These are phyloP conservation scores for Glonium stellatum DNA, from an alignment of 495 filamentous ascomycete genomes.

Conservation along the genomic window DNA sequence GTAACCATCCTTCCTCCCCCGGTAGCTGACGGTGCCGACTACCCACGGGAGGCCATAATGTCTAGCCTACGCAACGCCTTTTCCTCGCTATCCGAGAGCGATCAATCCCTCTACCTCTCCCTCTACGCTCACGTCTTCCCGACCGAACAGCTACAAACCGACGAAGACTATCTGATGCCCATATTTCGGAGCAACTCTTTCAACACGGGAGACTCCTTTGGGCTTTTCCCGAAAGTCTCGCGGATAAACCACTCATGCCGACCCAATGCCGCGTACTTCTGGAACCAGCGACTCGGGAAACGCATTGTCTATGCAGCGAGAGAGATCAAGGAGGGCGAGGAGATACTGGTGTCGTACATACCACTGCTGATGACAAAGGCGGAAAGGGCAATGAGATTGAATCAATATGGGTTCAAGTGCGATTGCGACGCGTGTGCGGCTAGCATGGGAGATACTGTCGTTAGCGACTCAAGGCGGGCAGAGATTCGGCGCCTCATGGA, in stretches of 20 bases:
- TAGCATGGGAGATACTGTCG: background rate
- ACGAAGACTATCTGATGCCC: slow-evolving; percentile 1
- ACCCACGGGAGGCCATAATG: slow-evolving; percentile 1
- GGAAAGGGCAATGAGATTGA: slow-evolving; percentile 10
- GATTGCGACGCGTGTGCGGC: slow-evolving; percentile 14
- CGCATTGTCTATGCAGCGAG: slow-evolving; percentile 15
- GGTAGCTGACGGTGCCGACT: slow-evolving; percentile 6
- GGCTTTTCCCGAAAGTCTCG: slow-evolving; percentile 16
- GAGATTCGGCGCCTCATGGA: slow-evolving; percentile 10
- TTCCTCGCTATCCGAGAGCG: background rate
- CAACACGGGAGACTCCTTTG: slow-evolving; percentile 13
- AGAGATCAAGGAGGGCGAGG: slow-evolving; percentile 16
- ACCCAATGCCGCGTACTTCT: slow-evolving; percentile 18
- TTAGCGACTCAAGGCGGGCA: slow-evolving; percentile 10
- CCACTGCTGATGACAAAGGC: slow-evolving; percentile 5
- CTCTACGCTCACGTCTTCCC: background rate
- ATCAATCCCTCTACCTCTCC: slow-evolving; percentile 10
- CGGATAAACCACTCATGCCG: slow-evolving; percentile 24
- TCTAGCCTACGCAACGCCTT: slow-evolving; percentile 2
- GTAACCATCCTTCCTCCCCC: slow-evolving; percentile 12
- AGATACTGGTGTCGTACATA: slow-evolving; percentile 18
- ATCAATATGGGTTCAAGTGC: slow-evolving; percentile 21
- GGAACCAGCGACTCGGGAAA: slow-evolving; percentile 10
- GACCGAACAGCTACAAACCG: background rate
- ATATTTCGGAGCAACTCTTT: slow-evolving; percentile 25